Base-by-base conservation (phyloP, 495 filamentous ascomycete species). In the Hypoxylon perforatum region DNA sequence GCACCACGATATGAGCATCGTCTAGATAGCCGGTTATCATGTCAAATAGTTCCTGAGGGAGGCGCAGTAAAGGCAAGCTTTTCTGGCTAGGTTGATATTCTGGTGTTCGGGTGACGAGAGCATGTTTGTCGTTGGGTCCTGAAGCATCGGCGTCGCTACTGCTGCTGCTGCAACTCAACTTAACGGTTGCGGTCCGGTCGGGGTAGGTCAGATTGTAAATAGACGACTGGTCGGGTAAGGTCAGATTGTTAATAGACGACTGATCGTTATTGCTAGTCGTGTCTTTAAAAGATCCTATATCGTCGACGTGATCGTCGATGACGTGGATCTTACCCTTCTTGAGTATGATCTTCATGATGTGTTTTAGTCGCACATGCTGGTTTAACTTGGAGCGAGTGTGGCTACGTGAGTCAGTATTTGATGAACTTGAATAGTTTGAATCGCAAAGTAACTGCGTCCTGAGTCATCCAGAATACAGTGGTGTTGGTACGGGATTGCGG, bases 31-130 rank as follows among this genome's bases (percentile, higher is more conserved):
- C 58, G 4, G 67, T 65, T 25, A 70, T 62, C 11, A 25, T 41
- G 33, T 70, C 67, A 15, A 65, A 70, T n/a, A 70, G 25, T 25
- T 70, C 67, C 35, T 70, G 67, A 3, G 67, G 67, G 39, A 70
- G 67, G 38, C 49, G 52, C 8, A 70, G 38, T 33, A 70, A 41
- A 19, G 42, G 22, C 17, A 53, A 46, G 33, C 18, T n/a, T 8
- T 56, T 47, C 19, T 44, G 47, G 19, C 46, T n/a, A 7, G 46
- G 15, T 36, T 3, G 44, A 19, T 1, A 2, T 17, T 33, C 10
- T 22, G 30, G 21, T 12, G 30, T 33, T 21, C 3, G 11, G 5
- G 8, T 33, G 4, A 35, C 19, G 39, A 39, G 10, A 21, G 15
- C 50, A 44, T 22, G 30, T 19, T 57, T 48, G 7, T 23, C 17